These are phyloP conservation scores for Eucalyptus cloeziana DNA, from an alignment of 345 rosid genomes.

Conservation along the genomic window DNA sequence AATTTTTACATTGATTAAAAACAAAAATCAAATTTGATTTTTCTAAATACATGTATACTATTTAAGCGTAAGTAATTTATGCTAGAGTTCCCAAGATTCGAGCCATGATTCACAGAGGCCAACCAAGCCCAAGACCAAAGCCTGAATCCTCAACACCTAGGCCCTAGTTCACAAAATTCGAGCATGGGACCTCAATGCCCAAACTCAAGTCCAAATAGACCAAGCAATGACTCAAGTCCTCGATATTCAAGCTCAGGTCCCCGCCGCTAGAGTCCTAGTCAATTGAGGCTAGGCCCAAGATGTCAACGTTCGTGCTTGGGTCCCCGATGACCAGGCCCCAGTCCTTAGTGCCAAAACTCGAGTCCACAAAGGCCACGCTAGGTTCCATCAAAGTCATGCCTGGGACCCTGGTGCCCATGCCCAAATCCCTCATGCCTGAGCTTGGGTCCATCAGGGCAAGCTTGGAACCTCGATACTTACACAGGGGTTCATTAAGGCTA, in stretches of 20 bases:
- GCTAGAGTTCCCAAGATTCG: neutral
- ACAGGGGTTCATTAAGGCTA: neutral
- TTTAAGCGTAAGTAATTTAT: fast-evolving
- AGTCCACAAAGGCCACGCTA: neutral
- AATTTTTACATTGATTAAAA: fast-evolving
- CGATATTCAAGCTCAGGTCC: neutral
- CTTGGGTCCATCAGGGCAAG: neutral
- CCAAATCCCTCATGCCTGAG: neutral
- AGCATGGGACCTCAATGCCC: neutral
- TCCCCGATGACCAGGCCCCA: fast-evolving
- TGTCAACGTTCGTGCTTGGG: fast-evolving
- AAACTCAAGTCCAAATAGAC: neutral
- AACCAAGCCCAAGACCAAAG: neutral
- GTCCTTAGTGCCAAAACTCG: neutral
- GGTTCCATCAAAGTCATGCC: neutral
- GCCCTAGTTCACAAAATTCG: neutral
- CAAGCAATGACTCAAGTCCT: neutral
- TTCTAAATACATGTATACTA: neutral
- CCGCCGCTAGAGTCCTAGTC: neutral
- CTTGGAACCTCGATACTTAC: neutral
- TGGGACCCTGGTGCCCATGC: neutral
- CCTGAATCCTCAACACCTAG: neutral
- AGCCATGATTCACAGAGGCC: neutral
- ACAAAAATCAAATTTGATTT: neutral
- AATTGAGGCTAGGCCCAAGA: neutral